Evolutionary conservation across 2,329 filamentous ascomycete genomes (phyloP).

Genomic region (Claviceps cyperi): DNA sequence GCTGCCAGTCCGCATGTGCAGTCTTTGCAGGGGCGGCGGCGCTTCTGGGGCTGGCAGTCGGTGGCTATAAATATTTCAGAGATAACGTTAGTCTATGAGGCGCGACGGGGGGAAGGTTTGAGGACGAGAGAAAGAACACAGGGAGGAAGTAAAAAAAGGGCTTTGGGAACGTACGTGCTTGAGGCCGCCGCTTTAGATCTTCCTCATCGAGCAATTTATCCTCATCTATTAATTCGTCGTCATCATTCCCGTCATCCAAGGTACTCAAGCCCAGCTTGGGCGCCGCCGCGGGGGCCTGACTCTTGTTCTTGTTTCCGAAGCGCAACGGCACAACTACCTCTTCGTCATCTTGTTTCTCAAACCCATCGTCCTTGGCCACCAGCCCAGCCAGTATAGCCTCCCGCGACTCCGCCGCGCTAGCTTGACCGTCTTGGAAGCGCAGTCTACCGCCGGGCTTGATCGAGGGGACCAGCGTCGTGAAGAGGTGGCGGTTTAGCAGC

Average conservation of each 20-base stretch:
- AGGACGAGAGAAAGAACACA: not conserved
- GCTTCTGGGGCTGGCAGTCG: conserved; percentile 82
- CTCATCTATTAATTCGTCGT: conserved; percentile 75
- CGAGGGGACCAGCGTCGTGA: conserved; percentile 52
- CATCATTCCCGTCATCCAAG: conserved; percentile 48
- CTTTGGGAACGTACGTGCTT: conserved; percentile 54
- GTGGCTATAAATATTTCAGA: conserved; percentile 37
- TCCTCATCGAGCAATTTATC: conserved; percentile 74
- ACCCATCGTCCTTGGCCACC: conserved; percentile 46
- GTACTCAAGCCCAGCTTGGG: conserved; percentile 40
- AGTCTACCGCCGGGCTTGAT: conserved; percentile 57
- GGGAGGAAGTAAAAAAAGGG: not conserved
- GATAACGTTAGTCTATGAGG: not conserved
- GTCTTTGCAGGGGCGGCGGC: conserved; percentile 91
- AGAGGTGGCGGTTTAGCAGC: conserved; percentile 52
- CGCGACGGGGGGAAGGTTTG: not conserved
- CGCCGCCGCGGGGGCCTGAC: conserved; percentile 6
- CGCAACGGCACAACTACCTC: conserved; percentile 41
- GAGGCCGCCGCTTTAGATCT: conserved; percentile 63
- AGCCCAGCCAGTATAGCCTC: conserved; percentile 79
- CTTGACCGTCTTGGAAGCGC: conserved; percentile 53
- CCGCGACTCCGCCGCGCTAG: conserved; percentile 35
- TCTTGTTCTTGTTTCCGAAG: conserved; percentile 23
- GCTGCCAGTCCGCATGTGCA: conserved; percentile 89
- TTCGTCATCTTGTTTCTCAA: conserved; percentile 57